Percentiles rank a stretch among this genome's conserved stretches.
phyloP scores from a whole-genome alignment of 148 eudicot genomes.

The Rhododendron molle region DNA sequence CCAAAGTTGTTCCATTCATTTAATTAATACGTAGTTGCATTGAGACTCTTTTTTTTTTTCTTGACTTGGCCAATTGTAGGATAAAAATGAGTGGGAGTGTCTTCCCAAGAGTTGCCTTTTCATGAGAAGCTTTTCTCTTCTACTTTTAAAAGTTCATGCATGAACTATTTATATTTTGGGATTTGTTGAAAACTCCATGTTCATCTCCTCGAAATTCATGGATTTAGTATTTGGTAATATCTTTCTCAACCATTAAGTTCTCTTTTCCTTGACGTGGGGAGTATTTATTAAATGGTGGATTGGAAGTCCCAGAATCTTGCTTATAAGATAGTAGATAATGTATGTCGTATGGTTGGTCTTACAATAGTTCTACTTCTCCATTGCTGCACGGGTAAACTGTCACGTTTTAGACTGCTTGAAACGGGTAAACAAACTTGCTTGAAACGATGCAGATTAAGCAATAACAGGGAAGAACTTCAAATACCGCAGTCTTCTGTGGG shows the following conservation, averaged over 20 bases:
- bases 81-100: not conserved
- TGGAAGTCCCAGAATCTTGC: not conserved
- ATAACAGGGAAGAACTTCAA: conserved; percentile 44
- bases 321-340: not conserved
- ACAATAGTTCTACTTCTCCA: not conserved
- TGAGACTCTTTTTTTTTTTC: not conserved
- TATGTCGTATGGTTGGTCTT: not conserved
- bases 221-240: not conserved
- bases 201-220: not conserved
- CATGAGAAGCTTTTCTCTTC: not conserved
- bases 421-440: conserved; percentile 7
- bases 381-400: not conserved
- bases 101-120: not conserved
- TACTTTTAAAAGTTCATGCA: not conserved
- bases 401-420: not conserved
- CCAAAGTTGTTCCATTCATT: not conserved
- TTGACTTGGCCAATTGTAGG: not conserved
- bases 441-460: conserved; percentile 43
- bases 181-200: not conserved
- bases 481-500: conserved; percentile 47
- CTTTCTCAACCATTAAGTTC: not conserved
- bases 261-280: not conserved
- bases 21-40: not conserved
- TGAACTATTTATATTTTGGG: not conserved
- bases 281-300: not conserved